Percentiles rank a stretch among this genome's conserved stretches.
These are phyloP conservation scores for Nemophila menziesii DNA, from an alignment of 257 asterid genomes.

Conservation along the genomic window DNA sequence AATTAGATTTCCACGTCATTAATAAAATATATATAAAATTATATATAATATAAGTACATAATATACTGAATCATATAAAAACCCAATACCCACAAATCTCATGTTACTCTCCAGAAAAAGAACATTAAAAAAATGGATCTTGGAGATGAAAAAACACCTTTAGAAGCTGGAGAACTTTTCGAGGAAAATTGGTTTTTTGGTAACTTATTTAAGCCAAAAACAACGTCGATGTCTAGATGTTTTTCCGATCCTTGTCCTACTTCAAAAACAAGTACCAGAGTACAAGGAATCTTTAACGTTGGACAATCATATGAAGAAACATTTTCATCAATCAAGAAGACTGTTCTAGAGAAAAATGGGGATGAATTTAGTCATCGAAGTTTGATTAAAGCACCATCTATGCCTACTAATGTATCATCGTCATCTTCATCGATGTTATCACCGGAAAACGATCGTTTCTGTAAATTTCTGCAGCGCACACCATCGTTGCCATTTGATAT, in stretches of 20 bases:
- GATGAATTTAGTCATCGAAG: not conserved
- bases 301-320: constrained; percentile 48
- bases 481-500: constrained; percentile 33
- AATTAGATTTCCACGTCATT: no score
- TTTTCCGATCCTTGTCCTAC: constrained; percentile 50
- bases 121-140: not conserved
- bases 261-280: constrained; percentile 9
- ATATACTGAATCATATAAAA: constrained; percentile 1
- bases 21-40: no score
- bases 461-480: constrained; percentile 22
- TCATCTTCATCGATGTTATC: constrained; percentile 2
- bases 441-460: constrained; percentile 2
- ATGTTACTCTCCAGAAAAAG: not conserved
- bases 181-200: constrained; percentile 75
- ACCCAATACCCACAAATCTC: not conserved
- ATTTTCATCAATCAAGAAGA: constrained; percentile 32
- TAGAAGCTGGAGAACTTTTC: constrained; percentile 45
- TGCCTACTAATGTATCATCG: constrained; percentile 14
- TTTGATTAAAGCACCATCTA: constrained; percentile 29
- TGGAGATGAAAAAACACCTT: constrained; percentile 6
- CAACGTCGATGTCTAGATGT: constrained; percentile 48
- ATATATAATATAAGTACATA: no score
- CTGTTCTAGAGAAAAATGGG: not conserved
- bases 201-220: constrained; percentile 35
- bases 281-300: constrained; percentile 13